Conservation (phyloP, 2,329 filamentous ascomycete species). For the Stagonosporopsis cucurbitacearum region DNA sequence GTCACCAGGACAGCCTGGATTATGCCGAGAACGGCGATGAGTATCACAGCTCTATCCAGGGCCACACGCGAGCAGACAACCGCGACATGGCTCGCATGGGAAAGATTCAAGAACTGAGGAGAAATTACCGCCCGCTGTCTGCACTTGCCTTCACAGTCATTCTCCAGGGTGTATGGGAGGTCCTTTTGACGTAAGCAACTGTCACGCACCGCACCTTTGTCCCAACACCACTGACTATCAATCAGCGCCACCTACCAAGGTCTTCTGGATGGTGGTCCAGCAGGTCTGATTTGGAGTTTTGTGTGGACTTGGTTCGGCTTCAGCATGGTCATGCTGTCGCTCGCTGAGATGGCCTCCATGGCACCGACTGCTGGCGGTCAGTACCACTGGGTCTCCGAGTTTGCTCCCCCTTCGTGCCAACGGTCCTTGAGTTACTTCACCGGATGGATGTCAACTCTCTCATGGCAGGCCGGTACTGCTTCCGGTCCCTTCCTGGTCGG, state of each 20-base stretch:
- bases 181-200: conserved; percentile 39
- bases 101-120: conserved; percentile 42
- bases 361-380: conserved; percentile 46
- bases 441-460: conserved; percentile 59
- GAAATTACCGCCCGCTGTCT: conserved; percentile 44
- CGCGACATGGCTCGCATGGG: conserved; percentile 45
- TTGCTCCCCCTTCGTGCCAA: conserved; percentile 38
- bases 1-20: conserved; percentile 22
- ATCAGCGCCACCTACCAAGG: conserved; percentile 38
- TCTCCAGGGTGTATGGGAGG: conserved; percentile 44
- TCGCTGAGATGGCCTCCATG: conserved; percentile 47
- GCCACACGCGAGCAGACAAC: conserved; percentile 37
- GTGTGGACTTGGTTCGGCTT: conserved; percentile 46
- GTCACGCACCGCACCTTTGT: background rate
- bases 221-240: conserved; percentile 11
- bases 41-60: conserved; percentile 37
- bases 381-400: conserved; percentile 46
- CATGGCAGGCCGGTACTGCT: conserved; percentile 59
- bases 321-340: conserved; percentile 39
- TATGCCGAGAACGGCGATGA: conserved; percentile 34
- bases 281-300: conserved; percentile 45
- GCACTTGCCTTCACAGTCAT: conserved; percentile 44
- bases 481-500: conserved; percentile 57
- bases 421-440: conserved; percentile 38
- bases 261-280: conserved; percentile 40